These are phyloP conservation scores for Selaginella tamariscina DNA, from an alignment of 75 land plant genomes.

Conservation along the genomic window DNA sequence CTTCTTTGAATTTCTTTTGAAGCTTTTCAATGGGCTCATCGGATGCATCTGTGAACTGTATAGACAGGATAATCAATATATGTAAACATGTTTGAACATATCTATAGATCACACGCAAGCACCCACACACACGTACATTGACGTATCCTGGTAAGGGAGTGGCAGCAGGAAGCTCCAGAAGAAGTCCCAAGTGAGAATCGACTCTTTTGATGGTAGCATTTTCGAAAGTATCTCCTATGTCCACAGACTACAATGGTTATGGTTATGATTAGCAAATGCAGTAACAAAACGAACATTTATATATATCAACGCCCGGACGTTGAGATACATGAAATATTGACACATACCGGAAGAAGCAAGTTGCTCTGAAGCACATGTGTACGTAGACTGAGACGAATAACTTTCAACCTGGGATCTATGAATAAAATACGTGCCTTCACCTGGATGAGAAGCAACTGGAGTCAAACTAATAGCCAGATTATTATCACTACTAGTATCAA, in stretches of 20 bases:
- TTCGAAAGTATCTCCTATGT: conserved; percentile 60
- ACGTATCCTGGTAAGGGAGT: conserved; percentile 56
- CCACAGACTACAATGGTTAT: conserved; percentile 34
- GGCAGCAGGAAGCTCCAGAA: conserved; percentile 63
- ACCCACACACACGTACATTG: conserved; percentile 65
- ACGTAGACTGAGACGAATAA: conserved; percentile 74
- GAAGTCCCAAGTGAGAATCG: conserved; percentile 64
- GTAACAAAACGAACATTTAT: too few relatives aligned
- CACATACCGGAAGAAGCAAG: conserved; percentile 47
- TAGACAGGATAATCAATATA: neutral
- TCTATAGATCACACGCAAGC: too few relatives aligned
- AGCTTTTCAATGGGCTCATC: conserved; percentile 56
- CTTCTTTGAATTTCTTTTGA: conserved; percentile 68
- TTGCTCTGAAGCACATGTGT: conserved; percentile 51
- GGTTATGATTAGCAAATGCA: neutral
- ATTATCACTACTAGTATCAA: too few relatives aligned
- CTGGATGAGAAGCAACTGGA: too few relatives aligned
- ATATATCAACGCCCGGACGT: too few relatives aligned
- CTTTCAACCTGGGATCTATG: conserved; percentile 69
- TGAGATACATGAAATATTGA: too few relatives aligned
- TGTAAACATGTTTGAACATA: too few relatives aligned
- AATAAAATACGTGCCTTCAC: conserved; percentile 82
- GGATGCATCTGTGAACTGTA: conserved; percentile 57
- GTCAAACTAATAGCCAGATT: too few relatives aligned
- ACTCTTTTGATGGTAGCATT: conserved; percentile 54